Percentiles rank a stretch among this genome's conserved stretches.
phyloP scores from a whole-genome alignment of 1,284 basidiomycete genomes.

The Naganishia sp. region DNA sequence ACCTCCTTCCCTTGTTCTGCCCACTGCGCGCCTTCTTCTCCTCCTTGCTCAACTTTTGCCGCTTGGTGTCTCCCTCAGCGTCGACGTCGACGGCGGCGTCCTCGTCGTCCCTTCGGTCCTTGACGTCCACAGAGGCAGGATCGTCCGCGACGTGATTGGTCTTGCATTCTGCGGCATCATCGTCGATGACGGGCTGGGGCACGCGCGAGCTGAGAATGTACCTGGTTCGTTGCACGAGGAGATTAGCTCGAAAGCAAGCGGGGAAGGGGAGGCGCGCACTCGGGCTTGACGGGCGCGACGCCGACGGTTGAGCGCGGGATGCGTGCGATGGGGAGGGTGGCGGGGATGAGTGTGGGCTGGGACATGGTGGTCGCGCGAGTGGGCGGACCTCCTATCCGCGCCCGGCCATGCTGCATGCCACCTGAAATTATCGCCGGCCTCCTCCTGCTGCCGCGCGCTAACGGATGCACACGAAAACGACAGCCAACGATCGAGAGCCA shows the following conservation, averaged over 20 bases:
- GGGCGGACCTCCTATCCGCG: too few relatives aligned
- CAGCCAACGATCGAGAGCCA: too few relatives aligned
- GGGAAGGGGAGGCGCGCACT: slow-evolving; percentile 58
- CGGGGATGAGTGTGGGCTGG: not conserved
- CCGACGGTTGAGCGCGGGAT: slow-evolving; percentile 51
- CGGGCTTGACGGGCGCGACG: slow-evolving; percentile 71
- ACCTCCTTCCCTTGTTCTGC: slow-evolving; percentile 69
- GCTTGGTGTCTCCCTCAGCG: slow-evolving; percentile 27
- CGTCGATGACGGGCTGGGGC: slow-evolving; percentile 60
- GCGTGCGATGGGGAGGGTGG: slow-evolving; percentile 2
- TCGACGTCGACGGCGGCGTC: slow-evolving; percentile 42
- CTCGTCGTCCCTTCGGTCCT: slow-evolving; percentile 38
- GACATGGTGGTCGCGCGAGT: not conserved
- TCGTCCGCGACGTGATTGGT: slow-evolving; percentile 53
- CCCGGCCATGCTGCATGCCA: not conserved
- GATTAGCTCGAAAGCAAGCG: not conserved
- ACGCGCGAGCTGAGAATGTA: slow-evolving; percentile 58
- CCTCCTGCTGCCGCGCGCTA: not conserved
- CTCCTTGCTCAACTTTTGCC: slow-evolving; percentile 58
- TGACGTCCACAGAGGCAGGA: slow-evolving; percentile 20
- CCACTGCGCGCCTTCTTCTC: slow-evolving; percentile 71
- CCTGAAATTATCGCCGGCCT: not conserved
- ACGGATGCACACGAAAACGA: not conserved
- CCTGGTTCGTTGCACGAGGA: slow-evolving; percentile 51
- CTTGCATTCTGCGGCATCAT: slow-evolving; percentile 72